Conservation (phyloP, 1,139 yeast genomes). For the Zygosaccharomyces sapae region DNA sequence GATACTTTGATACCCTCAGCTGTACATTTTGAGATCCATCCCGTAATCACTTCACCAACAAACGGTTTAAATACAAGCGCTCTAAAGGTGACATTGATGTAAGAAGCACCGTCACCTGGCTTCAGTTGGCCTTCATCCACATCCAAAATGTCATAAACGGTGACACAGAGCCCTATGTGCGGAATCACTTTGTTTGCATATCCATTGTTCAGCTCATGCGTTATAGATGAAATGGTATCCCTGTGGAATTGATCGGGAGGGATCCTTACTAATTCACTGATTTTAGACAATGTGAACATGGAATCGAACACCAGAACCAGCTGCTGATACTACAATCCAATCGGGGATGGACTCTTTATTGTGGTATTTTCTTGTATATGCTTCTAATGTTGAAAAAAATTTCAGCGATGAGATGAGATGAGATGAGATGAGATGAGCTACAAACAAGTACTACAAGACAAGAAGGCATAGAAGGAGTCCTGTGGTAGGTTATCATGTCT, state of each 20-base stretch:
- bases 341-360: neutral
- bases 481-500: conserved; percentile 16
- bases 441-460: neutral
- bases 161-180: conserved; percentile 76
- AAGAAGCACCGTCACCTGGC: conserved; percentile 96
- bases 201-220: conserved; percentile 77
- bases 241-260: conserved; percentile 81
- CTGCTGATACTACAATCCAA: neutral
- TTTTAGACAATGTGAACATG: conserved; percentile 81
- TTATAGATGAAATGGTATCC: conserved; percentile 59
- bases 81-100: conserved; percentile 68
- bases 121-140: conserved; percentile 83
- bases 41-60: conserved; percentile 88
- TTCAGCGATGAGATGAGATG: conserved; percentile 17
- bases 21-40: conserved; percentile 87
- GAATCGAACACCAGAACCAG: conserved; percentile 1
- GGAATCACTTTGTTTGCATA: conserved; percentile 80
- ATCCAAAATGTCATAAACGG: conserved; percentile 76
- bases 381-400: conserved; percentile 1
- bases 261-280: conserved; percentile 79
- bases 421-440: conserved; percentile 8
- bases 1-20: conserved; percentile 73
- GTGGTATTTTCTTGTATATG: conserved; percentile 1
- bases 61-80: conserved; percentile 87
- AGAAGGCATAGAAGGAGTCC: neutral